Evolutionary conservation across 176 grass and related monocot species (phyloP).

Genomic region (Aegilops bicornis): DNA sequence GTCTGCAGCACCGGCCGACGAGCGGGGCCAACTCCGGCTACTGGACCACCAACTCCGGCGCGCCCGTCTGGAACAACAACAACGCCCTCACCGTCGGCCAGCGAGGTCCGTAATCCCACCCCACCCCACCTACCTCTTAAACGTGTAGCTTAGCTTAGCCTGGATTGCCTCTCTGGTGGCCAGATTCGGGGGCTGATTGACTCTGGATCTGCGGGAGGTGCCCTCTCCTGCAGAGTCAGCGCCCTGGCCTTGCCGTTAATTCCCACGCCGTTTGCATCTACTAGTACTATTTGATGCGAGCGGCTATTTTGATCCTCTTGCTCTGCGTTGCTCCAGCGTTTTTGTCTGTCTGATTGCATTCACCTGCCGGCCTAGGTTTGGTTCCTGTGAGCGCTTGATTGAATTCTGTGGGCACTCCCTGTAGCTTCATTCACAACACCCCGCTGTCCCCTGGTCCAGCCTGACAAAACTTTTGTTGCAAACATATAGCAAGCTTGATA

Average conservation of each 20-base stretch:
- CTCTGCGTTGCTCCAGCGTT: neutral
- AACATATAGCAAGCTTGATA: neutral
- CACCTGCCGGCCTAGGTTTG: neutral
- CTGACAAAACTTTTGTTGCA: neutral
- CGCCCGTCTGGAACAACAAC: conserved; percentile 86
- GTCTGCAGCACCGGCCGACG: conserved; percentile 51
- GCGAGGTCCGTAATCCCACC: conserved; percentile 32
- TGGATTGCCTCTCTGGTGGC: neutral
- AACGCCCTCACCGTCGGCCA: conserved; percentile 62
- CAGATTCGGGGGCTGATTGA: too few species aligned
- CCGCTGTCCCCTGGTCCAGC: neutral
- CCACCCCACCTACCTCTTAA: too few species aligned
- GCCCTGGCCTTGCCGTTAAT: neutral
- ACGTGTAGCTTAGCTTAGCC: neutral
- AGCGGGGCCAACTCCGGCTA: conserved; percentile 52
- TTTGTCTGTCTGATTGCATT: neutral
- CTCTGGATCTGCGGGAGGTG: too few species aligned
- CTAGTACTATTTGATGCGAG: too few species aligned
- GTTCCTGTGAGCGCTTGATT: neutral
- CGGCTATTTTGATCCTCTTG: neutral
- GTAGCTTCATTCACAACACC: neutral
- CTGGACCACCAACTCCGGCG: conserved; percentile 87
- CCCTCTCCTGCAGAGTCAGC: too few species aligned
- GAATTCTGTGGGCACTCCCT: neutral
- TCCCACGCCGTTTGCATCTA: neutral